Percentiles rank a stretch among this genome's conserved stretches.
Evolutionary conservation across 2,329 filamentous ascomycete genomes (phyloP).

Genomic region (Phoma sp.): DNA sequence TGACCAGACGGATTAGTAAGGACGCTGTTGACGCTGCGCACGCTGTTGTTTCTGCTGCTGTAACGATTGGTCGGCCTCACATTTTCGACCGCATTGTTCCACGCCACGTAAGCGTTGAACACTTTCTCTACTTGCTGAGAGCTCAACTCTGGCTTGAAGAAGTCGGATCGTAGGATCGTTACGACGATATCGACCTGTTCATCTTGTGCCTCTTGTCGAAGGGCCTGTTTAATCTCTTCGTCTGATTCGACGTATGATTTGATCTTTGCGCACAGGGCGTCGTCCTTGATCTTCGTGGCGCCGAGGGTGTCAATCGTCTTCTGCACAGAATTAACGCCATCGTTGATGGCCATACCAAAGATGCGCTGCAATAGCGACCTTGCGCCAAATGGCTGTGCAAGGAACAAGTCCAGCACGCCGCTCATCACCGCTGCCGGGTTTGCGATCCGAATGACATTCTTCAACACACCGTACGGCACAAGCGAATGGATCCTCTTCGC

Average conservation of each 20-base stretch:
- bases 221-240: constrained; percentile 73
- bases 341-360: constrained; percentile 87
- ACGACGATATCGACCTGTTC: constrained; percentile 87
- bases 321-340: constrained; percentile 87
- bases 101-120: constrained; percentile 94
- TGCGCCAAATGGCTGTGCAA: constrained; percentile 91
- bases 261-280: constrained; percentile 79
- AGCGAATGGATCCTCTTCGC: constrained; percentile 92
- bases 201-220: constrained; percentile 73
- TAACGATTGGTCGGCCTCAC: constrained; percentile 44
- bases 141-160: constrained; percentile 72
- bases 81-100: constrained; percentile 93
- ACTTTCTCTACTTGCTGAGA: constrained; percentile 79
- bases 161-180: constrained; percentile 79
- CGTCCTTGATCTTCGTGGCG: constrained; percentile 76
- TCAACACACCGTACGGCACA: constrained; percentile 89
- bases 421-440: constrained; percentile 98
- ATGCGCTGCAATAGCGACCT: constrained; percentile 92
- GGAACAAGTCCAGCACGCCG: constrained; percentile 90
- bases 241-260: constrained; percentile 77
- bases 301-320: constrained; percentile 81
- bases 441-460: constrained; percentile 95
- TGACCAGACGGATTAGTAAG: constrained; percentile 37
- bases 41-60: constrained; percentile 43
- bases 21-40: constrained; percentile 38